Conservation (phyloP, 768 basidiomycete species). For the Naganishia friedmannii region DNA sequence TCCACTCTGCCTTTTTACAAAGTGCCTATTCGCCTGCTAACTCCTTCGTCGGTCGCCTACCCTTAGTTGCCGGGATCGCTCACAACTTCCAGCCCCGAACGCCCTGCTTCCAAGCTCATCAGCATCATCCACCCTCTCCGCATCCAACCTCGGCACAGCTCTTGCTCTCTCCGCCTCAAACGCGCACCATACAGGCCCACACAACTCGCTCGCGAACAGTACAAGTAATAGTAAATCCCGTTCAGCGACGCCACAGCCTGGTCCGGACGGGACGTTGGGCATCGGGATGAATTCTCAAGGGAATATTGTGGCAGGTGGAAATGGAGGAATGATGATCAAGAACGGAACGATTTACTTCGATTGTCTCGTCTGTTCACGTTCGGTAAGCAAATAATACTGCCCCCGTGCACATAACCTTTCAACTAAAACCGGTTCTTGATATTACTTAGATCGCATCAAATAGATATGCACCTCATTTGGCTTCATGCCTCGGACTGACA, state of each 20-base stretch:
- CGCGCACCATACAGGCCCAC: neutral
- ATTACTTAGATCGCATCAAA: constrained; percentile 29
- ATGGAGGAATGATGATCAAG: constrained; percentile 14
- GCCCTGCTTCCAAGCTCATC: neutral
- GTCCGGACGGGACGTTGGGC: neutral
- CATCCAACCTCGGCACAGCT: constrained; percentile 4
- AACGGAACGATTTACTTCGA: constrained; percentile 18
- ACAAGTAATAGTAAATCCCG: constrained; percentile 26
- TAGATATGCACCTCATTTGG: constrained; percentile 31
- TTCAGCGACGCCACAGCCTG: constrained; percentile 23
- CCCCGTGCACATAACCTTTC: neutral
- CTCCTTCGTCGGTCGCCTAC: neutral
- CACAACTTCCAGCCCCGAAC: constrained; percentile 18
- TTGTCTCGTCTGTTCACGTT: constrained; percentile 24
- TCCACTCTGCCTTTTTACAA: neutral
- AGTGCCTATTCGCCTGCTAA: neutral
- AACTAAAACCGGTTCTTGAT: neutral
- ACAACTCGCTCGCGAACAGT: neutral
- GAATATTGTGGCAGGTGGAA: constrained; percentile 1
- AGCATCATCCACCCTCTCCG: constrained; percentile 8
- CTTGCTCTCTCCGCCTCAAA: neutral
- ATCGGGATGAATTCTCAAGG: constrained; percentile 7
- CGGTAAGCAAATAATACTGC: neutral
- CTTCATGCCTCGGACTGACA: constrained; percentile 29
- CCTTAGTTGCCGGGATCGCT: constrained; percentile 18